These are phyloP conservation scores for Colletotrichum camelliae DNA, from an alignment of 2,329 filamentous ascomycete species.

Conservation along the genomic window DNA sequence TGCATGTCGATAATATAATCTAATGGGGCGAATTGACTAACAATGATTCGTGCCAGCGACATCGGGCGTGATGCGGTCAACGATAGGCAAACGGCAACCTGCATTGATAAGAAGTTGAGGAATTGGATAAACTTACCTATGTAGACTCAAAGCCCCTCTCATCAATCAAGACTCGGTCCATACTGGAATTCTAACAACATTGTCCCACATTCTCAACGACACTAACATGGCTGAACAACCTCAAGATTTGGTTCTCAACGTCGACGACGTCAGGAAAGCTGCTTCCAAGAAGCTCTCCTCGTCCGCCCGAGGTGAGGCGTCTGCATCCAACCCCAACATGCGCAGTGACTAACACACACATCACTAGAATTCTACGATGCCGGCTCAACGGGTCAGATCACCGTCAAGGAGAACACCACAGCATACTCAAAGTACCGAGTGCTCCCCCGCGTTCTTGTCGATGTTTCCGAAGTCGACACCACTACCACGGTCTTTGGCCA, in stretches of 20 bases:
- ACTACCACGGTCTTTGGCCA: background rate
- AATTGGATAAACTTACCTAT: background rate
- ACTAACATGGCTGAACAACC: background rate
- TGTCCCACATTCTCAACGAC: background rate
- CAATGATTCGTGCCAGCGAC: background rate
- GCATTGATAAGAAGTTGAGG: background rate
- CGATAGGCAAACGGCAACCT: background rate
- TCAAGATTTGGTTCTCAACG: background rate
- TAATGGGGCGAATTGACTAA: background rate
- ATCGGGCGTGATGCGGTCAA: background rate
- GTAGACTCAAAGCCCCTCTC: background rate
- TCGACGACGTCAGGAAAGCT: background rate
- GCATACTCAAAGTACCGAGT: background rate
- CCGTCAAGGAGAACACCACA: background rate
- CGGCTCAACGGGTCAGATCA: background rate
- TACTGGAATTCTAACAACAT: background rate
- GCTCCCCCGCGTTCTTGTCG: background rate
- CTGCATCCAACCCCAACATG: background rate
- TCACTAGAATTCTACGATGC: background rate
- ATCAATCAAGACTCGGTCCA: background rate
- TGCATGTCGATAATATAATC: background rate
- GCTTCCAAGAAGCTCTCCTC: background rate
- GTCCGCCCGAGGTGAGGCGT: background rate
- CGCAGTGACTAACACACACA: background rate
- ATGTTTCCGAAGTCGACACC: background rate